Base-by-base conservation (phyloP, 768 basidiomycete species). In the Bullera alba region DNA sequence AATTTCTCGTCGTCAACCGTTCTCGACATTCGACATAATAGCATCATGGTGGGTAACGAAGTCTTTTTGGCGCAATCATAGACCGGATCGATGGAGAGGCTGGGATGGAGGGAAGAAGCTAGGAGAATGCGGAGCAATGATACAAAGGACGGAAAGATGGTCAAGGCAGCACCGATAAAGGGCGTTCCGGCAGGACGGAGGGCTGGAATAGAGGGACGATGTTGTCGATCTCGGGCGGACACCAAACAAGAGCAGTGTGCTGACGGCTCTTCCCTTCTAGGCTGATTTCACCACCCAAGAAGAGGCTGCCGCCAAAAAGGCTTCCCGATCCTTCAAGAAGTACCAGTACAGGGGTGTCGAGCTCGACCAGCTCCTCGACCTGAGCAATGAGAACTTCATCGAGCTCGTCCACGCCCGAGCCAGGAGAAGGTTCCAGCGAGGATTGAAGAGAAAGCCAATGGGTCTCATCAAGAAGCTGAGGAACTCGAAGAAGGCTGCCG, bases 401-500 rank as follows among this genome's bases (percentile, higher is more conserved):
- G 90, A 91, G 87, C 83, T 99, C 75, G 95, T 99, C 65, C 93
- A 97, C 74, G 89, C 93, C 63, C 92, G 95, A 75, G 95, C 93
- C 47, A 89, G 95, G 70, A 82, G 95, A 73, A 88, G 93, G 75
- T 99, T 99, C 85, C 86, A 90, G 76, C 87, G 95, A 65, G 95
- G 95, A 68, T 85, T 99, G 69, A 97, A 97, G 80, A 87, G 92
- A 77, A 85, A 85, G 75, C 92, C 95, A 36, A 86, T 99, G 85
- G 90, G 90, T 60, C 83, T 99, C 63, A 96, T 99, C 75, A 97
- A 97, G 81, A 99, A 99, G 77, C 81, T 99, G 65, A 88, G 95
- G 76, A 93, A 95, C 77, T 89, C 95, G 52, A 99, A 99, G 83
- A 97, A 93, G 79, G 91, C 96, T 76, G 90, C 91, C n/a, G 87